Evolutionary conservation across 495 filamentous ascomycete genomes (phyloP), one percentile per base, ranked within the genome.

Genomic region (Penicillium paradoxum): DNA sequence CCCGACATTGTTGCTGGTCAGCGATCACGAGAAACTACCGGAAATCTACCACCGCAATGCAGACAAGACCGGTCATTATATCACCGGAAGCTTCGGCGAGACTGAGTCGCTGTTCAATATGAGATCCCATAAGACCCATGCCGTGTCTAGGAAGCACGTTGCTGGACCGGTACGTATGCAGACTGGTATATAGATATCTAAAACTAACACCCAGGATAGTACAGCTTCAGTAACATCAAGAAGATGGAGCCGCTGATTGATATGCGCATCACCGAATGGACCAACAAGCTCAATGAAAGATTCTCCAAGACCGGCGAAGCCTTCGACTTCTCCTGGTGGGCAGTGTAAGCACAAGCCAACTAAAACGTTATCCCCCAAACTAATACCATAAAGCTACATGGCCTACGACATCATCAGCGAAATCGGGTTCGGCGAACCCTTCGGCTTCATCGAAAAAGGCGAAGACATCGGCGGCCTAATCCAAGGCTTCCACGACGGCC

Each of bases 371-470:
- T 19, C 6, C 8, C 2, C 32, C n/a, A 22, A 17, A 51, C 39
- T 51, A 43, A 51, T 38, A 6, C 34, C 11, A 51, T 34, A 25
- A 45, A 73, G 70, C 2, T 79, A 68, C 47, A 78, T 82, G 60
- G 79, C 82, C 6, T 79, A 86, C 55, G 86, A 89, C 55, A 74
- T 83, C 2, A 83, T 89, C 49, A 79, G 78, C 10, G 79, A 86
- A 55, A 69, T 88, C 30, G 82, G 79, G 8, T 84, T 84, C 59
- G 83, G 83, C 11, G 67, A 76, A 29, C 74, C 83, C 1, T 75
- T 88, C 18, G 84, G 85, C 13, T 86, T 81, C 57, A 68, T 87
- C 3, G 71, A 78, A 37, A 72, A 71, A 46, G 83, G 82, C 24
- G 65, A 70, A 6, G 85, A 89, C 58, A 70, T 80, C 27, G 72